Conservation (phyloP, 192 early-diverging fungal species). For the Physocladia obscura region DNA sequence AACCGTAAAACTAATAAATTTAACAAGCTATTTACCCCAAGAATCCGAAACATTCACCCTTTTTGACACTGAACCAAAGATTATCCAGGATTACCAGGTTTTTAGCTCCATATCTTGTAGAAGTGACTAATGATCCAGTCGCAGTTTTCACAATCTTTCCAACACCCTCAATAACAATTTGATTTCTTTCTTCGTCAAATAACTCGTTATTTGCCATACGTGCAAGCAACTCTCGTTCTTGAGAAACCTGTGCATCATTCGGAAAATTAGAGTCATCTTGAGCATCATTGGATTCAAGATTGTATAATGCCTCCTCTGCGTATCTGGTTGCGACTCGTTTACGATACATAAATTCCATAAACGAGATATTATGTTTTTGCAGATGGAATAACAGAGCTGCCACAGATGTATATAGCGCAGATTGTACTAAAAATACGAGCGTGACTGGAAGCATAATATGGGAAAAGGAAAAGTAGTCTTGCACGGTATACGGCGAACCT, state of each 20-base stretch:
- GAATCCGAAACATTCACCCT: constrained; percentile 49
- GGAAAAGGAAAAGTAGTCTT: not conserved
- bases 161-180: constrained; percentile 6
- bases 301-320: not conserved
- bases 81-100: constrained; percentile 24
- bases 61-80: constrained; percentile 42
- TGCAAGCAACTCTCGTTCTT: not conserved
- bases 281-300: not conserved
- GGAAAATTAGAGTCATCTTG: not conserved
- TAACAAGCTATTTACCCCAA: constrained; percentile 27
- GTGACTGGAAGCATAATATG: not conserved
- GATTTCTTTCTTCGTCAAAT: not conserved
- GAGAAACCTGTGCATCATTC: not conserved
- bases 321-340: not conserved
- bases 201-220: no score
- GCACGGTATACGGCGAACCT: not conserved
- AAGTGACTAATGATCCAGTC: not conserved
- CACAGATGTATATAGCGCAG: not conserved
- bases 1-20: not conserved
- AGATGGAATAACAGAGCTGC: not conserved
- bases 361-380: not conserved
- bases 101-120: not conserved
- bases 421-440: not conserved
- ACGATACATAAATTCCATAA: not conserved
- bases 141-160: constrained; percentile 4